Base-by-base conservation (phyloP, 2,329 filamentous ascomycete genomes). In the Calonectria honghensis region DNA sequence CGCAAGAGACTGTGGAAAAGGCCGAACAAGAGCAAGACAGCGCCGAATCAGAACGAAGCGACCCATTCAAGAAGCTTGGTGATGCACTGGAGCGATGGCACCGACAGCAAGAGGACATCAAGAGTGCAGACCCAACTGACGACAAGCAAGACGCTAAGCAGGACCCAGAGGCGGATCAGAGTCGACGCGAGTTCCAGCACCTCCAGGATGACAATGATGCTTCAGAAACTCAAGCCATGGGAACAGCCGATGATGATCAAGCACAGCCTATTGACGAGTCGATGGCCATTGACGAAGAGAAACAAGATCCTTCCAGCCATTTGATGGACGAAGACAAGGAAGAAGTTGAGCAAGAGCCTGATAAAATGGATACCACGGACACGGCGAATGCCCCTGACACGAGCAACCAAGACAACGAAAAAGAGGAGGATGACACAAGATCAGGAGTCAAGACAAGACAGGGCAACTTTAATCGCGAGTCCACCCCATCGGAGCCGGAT, bases 11-110 rank as follows among this genome's bases (percentile, higher is more conserved):
- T 6, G 83, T 86, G n/a, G 87, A 89, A n/a, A 83, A 86, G 45
- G 84, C 86, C n/a, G 85, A 89, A 7, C 80, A 85, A 61, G 82
- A 86, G 35, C 83, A 85, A 50, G 87, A 90, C 68, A 85, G 87
- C 14, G 83, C 87, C 54, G 86, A 89, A 68, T 85, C 85, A 10
- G 84, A 86, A 69, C 85, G 85, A 50, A 85, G 88, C 59, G 92
- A 97, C 78, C 94, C 96, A 1, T 98, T 98, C 89, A 97, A 97
- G 86, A 97, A 98, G 82, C 91, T 99, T 37, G 97, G 97, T 29
- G 96, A 99, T 86, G 94, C 95, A 7, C 89, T 99, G 39, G 96
- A 98, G 84, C 92, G 94, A 79, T 99, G 96, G 95, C 96, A 98
- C 84, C 92, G 95, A 73, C 95, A 96, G 81, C 95, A 97, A 81